Conservation (phyloP, 1,139 yeast species). For the Wickerhamomyces sp. region DNA sequence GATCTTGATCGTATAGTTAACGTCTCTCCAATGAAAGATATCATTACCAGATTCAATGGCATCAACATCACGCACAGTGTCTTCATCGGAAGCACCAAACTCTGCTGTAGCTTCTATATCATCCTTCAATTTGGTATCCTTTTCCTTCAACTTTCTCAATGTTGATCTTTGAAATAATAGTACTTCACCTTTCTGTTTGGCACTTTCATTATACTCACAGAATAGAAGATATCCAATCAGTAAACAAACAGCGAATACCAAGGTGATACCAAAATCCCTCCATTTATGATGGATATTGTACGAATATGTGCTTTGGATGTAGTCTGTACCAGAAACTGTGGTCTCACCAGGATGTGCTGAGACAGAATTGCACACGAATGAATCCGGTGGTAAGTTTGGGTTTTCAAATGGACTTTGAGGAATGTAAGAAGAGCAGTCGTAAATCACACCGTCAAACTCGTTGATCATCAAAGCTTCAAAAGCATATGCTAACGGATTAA, state of each 20-base stretch:
- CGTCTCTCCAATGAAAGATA: slow-evolving; percentile 75
- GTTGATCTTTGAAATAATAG: slow-evolving; percentile 55
- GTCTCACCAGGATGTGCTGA: slow-evolving; percentile 57
- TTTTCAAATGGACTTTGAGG: slow-evolving; percentile 32
- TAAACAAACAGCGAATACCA: slow-evolving; percentile 29
- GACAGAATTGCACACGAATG: slow-evolving; percentile 54
- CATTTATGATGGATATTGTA: slow-evolving; percentile 62
- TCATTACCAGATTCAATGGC: slow-evolving; percentile 30
- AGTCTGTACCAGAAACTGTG: slow-evolving; percentile 54
- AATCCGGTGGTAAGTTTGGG: slow-evolving; percentile 39
- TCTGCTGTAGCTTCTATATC: slow-evolving; percentile 24
- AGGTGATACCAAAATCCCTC: slow-evolving; percentile 76
- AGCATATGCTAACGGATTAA: slow-evolving; percentile 65
- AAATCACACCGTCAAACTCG: slow-evolving; percentile 37
- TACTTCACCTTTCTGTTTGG: slow-evolving; percentile 80
- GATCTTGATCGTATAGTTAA: slow-evolving; percentile 67
- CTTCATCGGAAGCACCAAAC: slow-evolving; percentile 15
- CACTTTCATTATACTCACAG: slow-evolving; percentile 65
- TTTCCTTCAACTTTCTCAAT: slow-evolving; percentile 30
- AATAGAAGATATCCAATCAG: slow-evolving; percentile 37
- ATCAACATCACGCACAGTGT: slow-evolving; percentile 16
- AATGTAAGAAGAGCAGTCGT: slow-evolving; percentile 38
- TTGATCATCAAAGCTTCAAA: slow-evolving; percentile 65
- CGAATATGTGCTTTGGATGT: slow-evolving; percentile 47
- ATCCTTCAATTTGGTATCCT: slow-evolving; percentile 7